Base-by-base conservation (phyloP, 441 rosid genomes). In the Syzygium syzygioides region DNA sequence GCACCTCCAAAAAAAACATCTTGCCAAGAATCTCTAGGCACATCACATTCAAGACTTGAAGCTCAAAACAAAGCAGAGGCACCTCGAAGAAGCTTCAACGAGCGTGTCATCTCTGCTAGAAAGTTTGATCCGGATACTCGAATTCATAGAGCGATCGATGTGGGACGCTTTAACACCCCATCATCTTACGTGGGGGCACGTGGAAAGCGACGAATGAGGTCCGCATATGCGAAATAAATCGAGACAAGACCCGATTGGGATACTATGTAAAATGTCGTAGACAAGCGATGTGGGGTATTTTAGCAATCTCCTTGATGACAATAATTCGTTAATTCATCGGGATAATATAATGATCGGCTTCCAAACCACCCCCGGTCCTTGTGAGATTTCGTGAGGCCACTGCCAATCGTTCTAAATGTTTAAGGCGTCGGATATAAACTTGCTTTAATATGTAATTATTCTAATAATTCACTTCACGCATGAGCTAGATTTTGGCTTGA, bases 61-160 rank as follows among this genome's bases (percentile, higher is more conserved):
- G 50, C n/a, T 41, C 45, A 45, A 20, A 41, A 76, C 50, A 41
- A 41, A 76, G 25, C 26, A 76, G n/a, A 41, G 80, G 28, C 83
- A 41, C n/a, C 18, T 12, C 52, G 3, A 41, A 41, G n/a, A 41
- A 76, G 28, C 48, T 71, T 37, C 9, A 71, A 37, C 7, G n/a
- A 7, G 52, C n/a, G 7, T 3, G 10, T 0, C 28, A 41, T 3
- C 18, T 12, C 0, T 12, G n/a, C 6, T 41, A 7, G 4, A 76
- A 41, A 76, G 5, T 23, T 25, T 18, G 14, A 76, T 7, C 28
- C 0, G 1, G 23, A 13, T 1, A 76, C 18, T 41, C 10, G 0
- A 76, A 76, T 76, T 71, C 17, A 7, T 41, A 41, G 83, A 41
- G n/a, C n/a, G 4, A 14, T 14, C n/a, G 4, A 14, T 14, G n/a